Evolutionary conservation across 2,329 filamentous ascomycete species (phyloP), one percentile per base, ranked within the genome.

Genomic region (Fusarium coicis): DNA sequence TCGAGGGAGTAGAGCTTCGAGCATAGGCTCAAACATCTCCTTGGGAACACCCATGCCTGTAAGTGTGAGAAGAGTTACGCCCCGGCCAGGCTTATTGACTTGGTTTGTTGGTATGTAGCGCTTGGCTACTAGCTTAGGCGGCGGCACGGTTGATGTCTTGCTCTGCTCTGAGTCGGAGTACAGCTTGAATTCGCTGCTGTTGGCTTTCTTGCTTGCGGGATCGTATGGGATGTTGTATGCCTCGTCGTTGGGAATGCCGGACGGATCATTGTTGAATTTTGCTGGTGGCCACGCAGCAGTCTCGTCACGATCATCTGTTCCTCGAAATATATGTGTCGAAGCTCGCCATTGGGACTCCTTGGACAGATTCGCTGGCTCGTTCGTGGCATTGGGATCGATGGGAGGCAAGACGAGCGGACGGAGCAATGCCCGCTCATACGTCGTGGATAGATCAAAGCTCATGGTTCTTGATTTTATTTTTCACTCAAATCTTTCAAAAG

Each of bases 101-200:
- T 37, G 32, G 7, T 11, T 23, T 0, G 1, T 26, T 21, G 26
- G 34, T 18, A 52, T 30, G 10, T 58, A 58, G 7, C 55, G 43
- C 21, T 52, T 58, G 1, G 34, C 34, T 0, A 26, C 26, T 7
- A 52, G 19, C 0, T 30, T 39, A 2, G 43, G 16, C 2, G 23
- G 18, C 0, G 26, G 55, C 9, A 52, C 34, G 1, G 16, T 52
- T 0, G 55, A 26, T 15, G 0, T 1, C 0, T 21, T 10, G 1
- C 1, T 23, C 14, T 30, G 1, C 0, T 1, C 21, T 4, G 3
- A 14, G 6, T 39, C 10, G 3, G 26, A 30, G 43, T 39, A 39
- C 1, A 58, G 43, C 26, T 10, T 15, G 1, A 58, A 58, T 0
- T 1, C 10, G 2, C 10, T 2, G 1, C 1, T 5, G 12, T 16